Conservation (phyloP, 2,329 filamentous ascomycete species). For the Fusarium chaquense region DNA sequence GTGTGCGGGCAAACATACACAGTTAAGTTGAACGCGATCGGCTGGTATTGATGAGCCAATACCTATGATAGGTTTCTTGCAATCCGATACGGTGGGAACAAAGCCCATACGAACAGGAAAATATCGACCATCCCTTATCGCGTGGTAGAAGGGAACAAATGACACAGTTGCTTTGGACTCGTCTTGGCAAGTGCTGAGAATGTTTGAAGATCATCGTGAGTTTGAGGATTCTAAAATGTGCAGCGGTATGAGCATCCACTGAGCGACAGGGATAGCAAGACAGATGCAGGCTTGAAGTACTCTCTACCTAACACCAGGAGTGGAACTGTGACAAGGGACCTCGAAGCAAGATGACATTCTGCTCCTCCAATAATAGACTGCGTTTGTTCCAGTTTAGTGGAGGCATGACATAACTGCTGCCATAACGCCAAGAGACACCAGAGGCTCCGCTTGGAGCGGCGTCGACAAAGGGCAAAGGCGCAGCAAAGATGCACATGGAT, state of each 20-base stretch:
- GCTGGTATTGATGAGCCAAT: constrained; percentile 11
- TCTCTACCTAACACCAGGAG: constrained; percentile 34
- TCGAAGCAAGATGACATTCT: constrained; percentile 51
- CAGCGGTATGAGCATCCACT: constrained; percentile 43
- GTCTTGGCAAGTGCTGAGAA: constrained; percentile 40
- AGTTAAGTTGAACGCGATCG: constrained; percentile 13
- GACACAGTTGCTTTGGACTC: constrained; percentile 12
- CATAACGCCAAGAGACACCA: constrained; percentile 27
- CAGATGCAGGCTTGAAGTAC: constrained; percentile 34
- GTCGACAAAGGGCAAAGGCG: constrained; percentile 39
- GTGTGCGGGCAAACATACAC: not conserved
- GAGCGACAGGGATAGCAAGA: constrained; percentile 28
- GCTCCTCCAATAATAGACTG: constrained; percentile 43
- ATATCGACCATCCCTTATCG: constrained; percentile 14
- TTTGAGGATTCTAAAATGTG: constrained; percentile 40
- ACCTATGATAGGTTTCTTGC: constrained; percentile 1
- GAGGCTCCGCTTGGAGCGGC: constrained; percentile 38
- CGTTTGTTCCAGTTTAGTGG: constrained; percentile 38
- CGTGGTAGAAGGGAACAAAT: constrained; percentile 26
- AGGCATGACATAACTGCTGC: constrained; percentile 48
- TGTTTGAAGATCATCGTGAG: constrained; percentile 45
- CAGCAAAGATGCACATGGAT: constrained; percentile 38
- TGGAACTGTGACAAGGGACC: constrained; percentile 42
- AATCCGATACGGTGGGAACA: constrained; percentile 21
- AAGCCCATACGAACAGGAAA: constrained; percentile 13